Base-by-base conservation (phyloP, 176 grass and related monocot genomes). In the Saccharum spontaneum region DNA sequence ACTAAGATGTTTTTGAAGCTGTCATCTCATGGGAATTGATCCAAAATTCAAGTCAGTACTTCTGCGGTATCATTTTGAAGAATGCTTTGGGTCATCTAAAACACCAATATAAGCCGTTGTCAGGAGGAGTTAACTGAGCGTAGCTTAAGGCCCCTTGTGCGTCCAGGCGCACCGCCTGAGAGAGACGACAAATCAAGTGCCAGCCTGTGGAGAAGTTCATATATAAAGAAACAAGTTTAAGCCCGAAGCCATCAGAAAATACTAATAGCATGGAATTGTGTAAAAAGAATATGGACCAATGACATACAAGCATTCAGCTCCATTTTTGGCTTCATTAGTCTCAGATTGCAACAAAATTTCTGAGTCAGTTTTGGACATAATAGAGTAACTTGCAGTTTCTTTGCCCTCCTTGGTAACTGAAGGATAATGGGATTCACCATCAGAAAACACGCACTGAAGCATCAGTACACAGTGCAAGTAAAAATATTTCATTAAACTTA, bases 91-190 rank as follows among this genome's bases (percentile, higher is more conserved):
- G 68, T 83, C 31, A 88, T 89, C 80, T 86, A 75, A 39, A 77
- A 48, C 55, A 67, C 33, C 78, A 65, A 31, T 81, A 59, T 20
- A 84, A 84, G 17, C 24, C 23, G 2, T 48, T 83, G 76, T 73
- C 89, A 79, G 41, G 69, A 65, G 43, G 85, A 76, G 79, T 70
- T 73, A 71, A 65, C 11, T 10, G 79, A 22, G 20, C 31, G 22
- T 86, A 76, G 65, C 75, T 87, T 71, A 33, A 94, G 80, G 43
- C 93, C 97, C 79, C 97, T 92, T 77, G 93, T 94, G 79, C 97
- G 82, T 17, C 97, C 97, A 10, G 93, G 91, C 24, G 93, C 90
- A 39, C 93, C 91, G 63, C 97, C 93, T 36, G 81, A 86, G 36
- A 94, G 86, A 75, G 67, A 91, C 0, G 90, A 99, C 57, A 91